phyloP scores from a whole-genome alignment of 2,329 filamentous ascomycete genomes.

The Colletotrichum zoysiae region DNA sequence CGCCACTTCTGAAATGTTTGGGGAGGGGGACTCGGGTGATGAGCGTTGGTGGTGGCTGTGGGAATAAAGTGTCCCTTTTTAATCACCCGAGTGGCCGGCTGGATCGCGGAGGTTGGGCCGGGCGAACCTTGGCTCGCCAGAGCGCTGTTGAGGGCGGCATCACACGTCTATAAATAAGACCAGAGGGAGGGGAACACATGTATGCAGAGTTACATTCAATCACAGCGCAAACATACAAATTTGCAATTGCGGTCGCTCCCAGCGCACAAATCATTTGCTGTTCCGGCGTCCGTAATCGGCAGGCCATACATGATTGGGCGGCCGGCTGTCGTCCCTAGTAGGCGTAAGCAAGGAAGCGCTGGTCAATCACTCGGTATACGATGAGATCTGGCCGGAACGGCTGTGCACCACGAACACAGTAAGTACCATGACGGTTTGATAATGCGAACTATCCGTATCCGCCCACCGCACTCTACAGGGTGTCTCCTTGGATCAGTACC shows the following conservation, averaged over 20 bases:
- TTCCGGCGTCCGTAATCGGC: background rate
- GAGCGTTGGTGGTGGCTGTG: too few relatives aligned
- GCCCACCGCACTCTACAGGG: background rate
- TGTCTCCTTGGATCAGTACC: too few relatives aligned
- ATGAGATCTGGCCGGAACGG: background rate
- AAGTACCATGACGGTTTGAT: background rate
- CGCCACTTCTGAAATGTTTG: background rate
- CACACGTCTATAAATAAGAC: conserved; percentile 19
- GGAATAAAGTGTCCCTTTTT: too few relatives aligned
- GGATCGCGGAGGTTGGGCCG: background rate
- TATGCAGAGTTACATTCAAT: background rate
- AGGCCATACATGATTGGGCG: background rate
- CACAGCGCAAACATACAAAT: background rate
- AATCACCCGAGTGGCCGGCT: background rate
- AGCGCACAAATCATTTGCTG: background rate
- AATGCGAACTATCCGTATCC: background rate
- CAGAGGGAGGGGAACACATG: background rate
- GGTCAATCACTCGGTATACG: background rate
- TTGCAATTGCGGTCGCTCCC: background rate
- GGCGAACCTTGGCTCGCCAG: conserved; percentile 4
- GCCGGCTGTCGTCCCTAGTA: background rate
- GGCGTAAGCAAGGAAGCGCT: conserved; percentile 18
- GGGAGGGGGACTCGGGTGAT: background rate
- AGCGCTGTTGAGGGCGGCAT: background rate
- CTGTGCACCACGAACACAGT: background rate